phyloP scores from a whole-genome alignment of 2,329 filamentous ascomycete species.

The Ascochyta koolunga region DNA sequence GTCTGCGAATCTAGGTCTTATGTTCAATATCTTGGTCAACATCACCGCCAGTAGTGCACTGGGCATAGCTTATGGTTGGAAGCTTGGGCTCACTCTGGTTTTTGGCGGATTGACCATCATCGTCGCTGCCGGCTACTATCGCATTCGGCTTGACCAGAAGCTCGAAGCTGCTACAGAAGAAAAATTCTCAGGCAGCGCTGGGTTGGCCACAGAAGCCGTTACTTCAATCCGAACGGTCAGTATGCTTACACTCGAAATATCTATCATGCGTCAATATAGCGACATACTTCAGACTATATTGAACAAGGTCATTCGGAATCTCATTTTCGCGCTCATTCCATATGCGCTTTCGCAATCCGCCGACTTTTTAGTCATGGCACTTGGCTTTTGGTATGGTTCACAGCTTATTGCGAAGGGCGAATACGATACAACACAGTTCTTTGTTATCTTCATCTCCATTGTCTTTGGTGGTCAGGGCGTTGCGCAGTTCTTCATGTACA shows the following conservation, averaged over 20 bases:
- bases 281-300: slow-evolving; percentile 1
- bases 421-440: slow-evolving; percentile 2
- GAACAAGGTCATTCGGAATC: not conserved
- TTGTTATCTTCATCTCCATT: slow-evolving; percentile 13
- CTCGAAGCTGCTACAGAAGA: slow-evolving; percentile 8
- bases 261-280: slow-evolving; percentile 2
- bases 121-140: slow-evolving; percentile 77
- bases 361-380: slow-evolving; percentile 9
- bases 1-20: slow-evolving; percentile 73
- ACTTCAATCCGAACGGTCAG: slow-evolving; percentile 15
- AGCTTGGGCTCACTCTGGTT: slow-evolving; percentile 77
- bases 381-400: slow-evolving; percentile 14
- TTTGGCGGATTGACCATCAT: slow-evolving; percentile 76
- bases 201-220: slow-evolving; percentile 8
- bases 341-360: slow-evolving; percentile 10
- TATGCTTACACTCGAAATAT: slow-evolving; percentile 9
- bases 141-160: slow-evolving; percentile 16
- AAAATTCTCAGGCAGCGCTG: slow-evolving; percentile 9
- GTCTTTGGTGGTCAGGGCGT: slow-evolving; percentile 14
- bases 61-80: slow-evolving; percentile 61
- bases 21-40: slow-evolving; percentile 78
- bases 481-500: slow-evolving; percentile 11
- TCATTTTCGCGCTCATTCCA: slow-evolving; percentile 3
- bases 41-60: slow-evolving; percentile 70
- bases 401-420: slow-evolving; percentile 6